Conservation (phyloP, 768 basidiomycete species). For the Glaciozyma antarctica region DNA sequence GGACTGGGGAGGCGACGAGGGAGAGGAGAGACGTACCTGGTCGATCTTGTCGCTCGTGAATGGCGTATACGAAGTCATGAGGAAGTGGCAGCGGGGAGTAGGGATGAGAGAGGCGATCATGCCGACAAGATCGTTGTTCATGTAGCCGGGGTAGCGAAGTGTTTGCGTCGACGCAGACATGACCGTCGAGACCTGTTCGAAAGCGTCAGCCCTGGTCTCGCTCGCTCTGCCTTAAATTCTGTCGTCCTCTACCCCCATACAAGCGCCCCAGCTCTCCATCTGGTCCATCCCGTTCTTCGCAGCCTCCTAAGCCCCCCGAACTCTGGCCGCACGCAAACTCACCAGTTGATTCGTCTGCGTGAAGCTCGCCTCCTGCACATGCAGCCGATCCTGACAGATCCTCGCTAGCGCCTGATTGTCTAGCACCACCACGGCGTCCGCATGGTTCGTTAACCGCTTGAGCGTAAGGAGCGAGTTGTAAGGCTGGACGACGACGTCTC, state of each 20-base stretch:
- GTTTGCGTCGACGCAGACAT: conserved; percentile 97
- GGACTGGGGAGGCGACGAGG: no score
- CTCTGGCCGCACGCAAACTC: conserved; percentile 33
- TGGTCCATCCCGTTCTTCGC: no score
- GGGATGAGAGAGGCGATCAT: conserved; percentile 95
- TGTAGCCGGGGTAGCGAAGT: conserved; percentile 91
- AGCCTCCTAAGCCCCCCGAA: no score
- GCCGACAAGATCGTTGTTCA: conserved; percentile 98
- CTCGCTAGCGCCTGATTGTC: conserved; percentile 90
- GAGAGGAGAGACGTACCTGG: conserved; percentile 51
- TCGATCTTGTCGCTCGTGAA: conserved; percentile 96
- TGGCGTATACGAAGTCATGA: conserved; percentile 98
- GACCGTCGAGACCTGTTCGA: conserved; percentile 78
- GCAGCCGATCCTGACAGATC: conserved; percentile 84
- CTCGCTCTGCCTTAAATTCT: no score
- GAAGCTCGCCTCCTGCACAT: conserved; percentile 62
- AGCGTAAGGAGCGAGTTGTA: conserved; percentile 92
- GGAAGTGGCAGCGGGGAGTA: conserved; percentile 92
- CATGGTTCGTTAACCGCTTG: conserved; percentile 88
- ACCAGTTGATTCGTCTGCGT: conserved; percentile 89
- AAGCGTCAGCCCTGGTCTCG: no score
- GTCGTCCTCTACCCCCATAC: no score
- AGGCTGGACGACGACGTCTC: conserved; percentile 93
- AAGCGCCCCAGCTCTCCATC: no score
- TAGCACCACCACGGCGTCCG: conserved; percentile 92